Evolutionary conservation across 163 green algal species (phyloP), one percentile per base, ranked within the genome.

Genomic region (Scenedesmus sp.): DNA sequence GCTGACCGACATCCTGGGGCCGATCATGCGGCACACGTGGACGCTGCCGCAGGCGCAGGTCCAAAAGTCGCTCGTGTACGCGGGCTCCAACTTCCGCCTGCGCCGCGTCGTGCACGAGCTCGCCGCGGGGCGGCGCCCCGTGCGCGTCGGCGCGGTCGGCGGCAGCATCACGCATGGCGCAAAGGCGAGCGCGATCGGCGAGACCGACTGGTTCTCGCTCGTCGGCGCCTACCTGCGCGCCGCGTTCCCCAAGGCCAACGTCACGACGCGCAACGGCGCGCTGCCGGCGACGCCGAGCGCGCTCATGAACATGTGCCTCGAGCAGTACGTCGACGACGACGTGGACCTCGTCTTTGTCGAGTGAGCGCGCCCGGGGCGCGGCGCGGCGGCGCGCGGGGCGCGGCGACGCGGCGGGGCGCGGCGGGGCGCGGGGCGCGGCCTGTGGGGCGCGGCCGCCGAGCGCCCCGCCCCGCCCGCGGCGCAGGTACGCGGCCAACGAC

Each of bases 221-320:
- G 75, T 82, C 33, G 63, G 63, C 14, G 60, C 51, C 18, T 82
- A 82, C 75, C 45, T 82, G 10, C 36, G 54, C 13, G 26, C n/a
- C 22, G 75, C 75, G 13, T 82, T 82, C 47, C 75, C 75, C 4
- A 44, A 26, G 22, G 63, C 75, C 34, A 70, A 63, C 63, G 62
- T 82, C 20, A 76, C n/a, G 51, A 51, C 42, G 33, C 42, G 75
- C 36, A 82, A 82, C 44, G 75, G 75, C 14, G 75, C 75, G 4
- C 53, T 82, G 53, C 75, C 75, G 48, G 75, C 75, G 9, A 82
- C 75, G 31, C 75, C 75, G 42, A 76, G 63, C 54, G 75, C 75
- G 22, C 75, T 82, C 13, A 82, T 82, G 75, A 82, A 82, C 75
- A 82, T 82, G 75, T 82, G 75, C 75, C 39, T 82, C 18, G 75